Evolutionary conservation across 1,284 basidiomycete genomes (phyloP), one percentile per base, ranked within the genome.

Genomic region (Ceratobasidium sp.): DNA sequence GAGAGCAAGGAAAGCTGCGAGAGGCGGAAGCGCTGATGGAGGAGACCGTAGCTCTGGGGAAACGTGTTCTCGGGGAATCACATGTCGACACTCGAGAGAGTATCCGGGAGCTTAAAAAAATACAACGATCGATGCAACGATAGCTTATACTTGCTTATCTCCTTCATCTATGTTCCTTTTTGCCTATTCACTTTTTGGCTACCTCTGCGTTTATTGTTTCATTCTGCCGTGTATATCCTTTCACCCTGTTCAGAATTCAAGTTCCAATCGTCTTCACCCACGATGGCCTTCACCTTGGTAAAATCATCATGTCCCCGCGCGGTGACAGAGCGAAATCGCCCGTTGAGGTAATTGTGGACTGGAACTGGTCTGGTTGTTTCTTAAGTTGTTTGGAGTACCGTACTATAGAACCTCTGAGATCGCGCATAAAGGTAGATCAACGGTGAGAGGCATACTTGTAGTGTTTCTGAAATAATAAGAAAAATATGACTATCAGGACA

Each of bases 1-100:
- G 2, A 57, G 22, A 24, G 17, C 51, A 45, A 5, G 66, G 53
- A 4, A 24, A 36, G 53, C 24, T 33, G 15, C 17, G 29, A 1
- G 64, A 67, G 33, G 64, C 64, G 31, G 64, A 48, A 19, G 47
- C 11, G 24, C 33, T 67, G 19, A 31, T 53, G 29, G n/a, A 7
- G 4, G n/a, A 53, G 14, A 17, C 53, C n/a, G 64, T 53, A 4
- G 2, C 33, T 14, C 19, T 44, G 36, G 11, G 36, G 11, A 41
- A 41, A 11, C 6, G 11, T 41, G 11, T 41, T 41, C 36, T 41
- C 11, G 36, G 36, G 11, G 36, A 41, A 41, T 41, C 36, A 11
- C 36, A 41, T 41, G 11, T 41, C 36, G 11, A 41, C 6, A 41
- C 36, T 41, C 11, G 4, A 11, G 11, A 11, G 6, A 41, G 36